Base-by-base conservation (phyloP, 2,329 filamentous ascomycete species). In the Huntiella savannae region DNA sequence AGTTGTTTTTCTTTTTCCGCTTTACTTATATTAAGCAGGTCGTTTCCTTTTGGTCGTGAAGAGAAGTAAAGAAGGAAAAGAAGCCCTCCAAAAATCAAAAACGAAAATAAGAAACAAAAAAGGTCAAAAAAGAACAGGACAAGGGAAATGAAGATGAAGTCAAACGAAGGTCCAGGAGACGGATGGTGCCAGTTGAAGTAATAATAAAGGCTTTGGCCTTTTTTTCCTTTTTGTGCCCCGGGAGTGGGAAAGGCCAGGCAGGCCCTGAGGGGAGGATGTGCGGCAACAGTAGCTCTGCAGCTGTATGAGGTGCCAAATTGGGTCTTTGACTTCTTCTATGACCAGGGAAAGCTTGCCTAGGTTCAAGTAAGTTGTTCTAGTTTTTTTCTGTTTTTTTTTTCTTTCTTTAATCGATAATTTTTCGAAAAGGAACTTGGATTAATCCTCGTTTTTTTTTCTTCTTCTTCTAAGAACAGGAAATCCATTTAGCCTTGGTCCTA, bases 61-160 rank as follows among this genome's bases (percentile, higher is more conserved):
- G 17, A 17, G 17, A 17, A 17, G 17, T 17, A 17, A 17, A 17
- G 17, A 17, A 17, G 17, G 17, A 17, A 17, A 17, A 17, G 17
- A 17, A 17, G 17, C 4, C 4, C 17, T 4, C 4, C 16, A 17
- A 17, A 17, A 17, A 17, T 4, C 1, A 17, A 17, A 4, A 17
- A 17, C 17, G 17, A 17, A 17, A 17, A 17, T 17, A n/a, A n/a
- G 15, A 15, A 17, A 1, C 4, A 17, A 17, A 17, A 17, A 17
- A 17, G 4, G 17, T 17, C 17, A 17, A 17, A 17, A 17, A 42
- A 42, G 22, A 42, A 33, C 7, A 33, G 34, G 40, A 42, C 22
- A 42, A 42, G 19, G 40, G 40, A 42, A 42, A 42, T 12, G 40
- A 42, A 42, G 40, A 42, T 42, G 40, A 42, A 42, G 40, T 32